Percentiles rank a stretch among this genome's conserved stretches.
These are phyloP conservation scores for Hypoxylon sp. DNA, from an alignment of 2,329 filamentous ascomycete species.

Conservation along the genomic window DNA sequence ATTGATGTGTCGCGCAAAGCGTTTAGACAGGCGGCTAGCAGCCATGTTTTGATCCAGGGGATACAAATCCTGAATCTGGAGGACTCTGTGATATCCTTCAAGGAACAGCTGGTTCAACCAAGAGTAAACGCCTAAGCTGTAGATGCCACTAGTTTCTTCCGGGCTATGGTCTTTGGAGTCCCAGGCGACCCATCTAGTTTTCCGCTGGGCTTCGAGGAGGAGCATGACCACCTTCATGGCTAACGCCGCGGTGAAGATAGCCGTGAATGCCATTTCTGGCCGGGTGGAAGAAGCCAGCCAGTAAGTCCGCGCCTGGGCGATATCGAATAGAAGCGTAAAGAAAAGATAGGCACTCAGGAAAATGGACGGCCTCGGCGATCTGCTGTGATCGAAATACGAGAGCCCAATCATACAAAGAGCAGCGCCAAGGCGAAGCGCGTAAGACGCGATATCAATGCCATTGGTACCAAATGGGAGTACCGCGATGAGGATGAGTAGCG, in stretches of 20 bases:
- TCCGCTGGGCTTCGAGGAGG: constrained; percentile 32
- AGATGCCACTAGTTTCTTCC: constrained; percentile 53
- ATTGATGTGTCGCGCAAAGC: constrained; percentile 7
- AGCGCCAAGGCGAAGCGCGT: constrained; percentile 34
- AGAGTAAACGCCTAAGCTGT: constrained; percentile 51
- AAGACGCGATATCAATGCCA: constrained; percentile 32
- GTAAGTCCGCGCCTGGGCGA: constrained; percentile 58
- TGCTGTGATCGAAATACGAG: constrained; percentile 43
- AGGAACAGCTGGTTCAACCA: constrained; percentile 53
- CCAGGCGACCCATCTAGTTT: constrained; percentile 32
- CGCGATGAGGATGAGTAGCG: constrained; percentile 25
- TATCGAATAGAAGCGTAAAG: constrained; percentile 60
- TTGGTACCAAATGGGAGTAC: constrained; percentile 18
- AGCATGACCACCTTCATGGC: constrained; percentile 28
- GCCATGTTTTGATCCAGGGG: constrained; percentile 35
- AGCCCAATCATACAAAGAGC: constrained; percentile 39
- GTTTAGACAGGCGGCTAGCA: constrained; percentile 24
- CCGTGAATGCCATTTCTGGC: constrained; percentile 33
- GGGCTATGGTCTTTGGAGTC: constrained; percentile 43
- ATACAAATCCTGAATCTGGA: constrained; percentile 36
- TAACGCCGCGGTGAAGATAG: constrained; percentile 37
- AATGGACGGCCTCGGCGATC: constrained; percentile 57
- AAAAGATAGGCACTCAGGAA: constrained; percentile 59
- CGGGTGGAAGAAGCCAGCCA: constrained; percentile 53
- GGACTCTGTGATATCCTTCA: constrained; percentile 35